Conservation (phyloP, 2,329 filamentous ascomycete species). For the Polytolypa hystricis region DNA sequence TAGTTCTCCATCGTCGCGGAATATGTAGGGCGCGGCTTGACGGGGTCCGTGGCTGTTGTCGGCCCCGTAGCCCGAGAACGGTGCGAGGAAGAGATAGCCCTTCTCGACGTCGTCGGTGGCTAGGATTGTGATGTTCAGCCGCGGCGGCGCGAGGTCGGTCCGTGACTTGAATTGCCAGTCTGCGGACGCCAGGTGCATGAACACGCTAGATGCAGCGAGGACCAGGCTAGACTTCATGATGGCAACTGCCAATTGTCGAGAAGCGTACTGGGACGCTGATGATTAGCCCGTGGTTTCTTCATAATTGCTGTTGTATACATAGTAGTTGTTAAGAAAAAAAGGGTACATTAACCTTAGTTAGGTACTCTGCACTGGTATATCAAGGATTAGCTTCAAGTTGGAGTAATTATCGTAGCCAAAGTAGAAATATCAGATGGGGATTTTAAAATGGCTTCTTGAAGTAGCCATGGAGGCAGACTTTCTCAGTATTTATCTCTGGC, state of each 20-base stretch:
- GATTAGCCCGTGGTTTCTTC: slow-evolving; percentile 16
- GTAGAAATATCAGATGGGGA: no score
- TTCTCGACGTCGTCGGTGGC: slow-evolving; percentile 8
- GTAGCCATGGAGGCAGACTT: no score
- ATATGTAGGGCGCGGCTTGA: slow-evolving; percentile 46
- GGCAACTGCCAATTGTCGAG: slow-evolving; percentile 2
- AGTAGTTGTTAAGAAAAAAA: slow-evolving; percentile 7
- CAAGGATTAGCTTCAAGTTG: no score
- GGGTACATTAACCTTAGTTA: slow-evolving; percentile 25
- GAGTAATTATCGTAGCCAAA: no score
- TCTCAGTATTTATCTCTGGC: no score
- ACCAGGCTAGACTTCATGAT: slow-evolving; percentile 16
- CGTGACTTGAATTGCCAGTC: slow-evolving; percentile 40
- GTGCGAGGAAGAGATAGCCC: slow-evolving; percentile 9
- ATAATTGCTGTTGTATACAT: slow-evolving; percentile 8
- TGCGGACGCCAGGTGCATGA: slow-evolving; percentile 17
- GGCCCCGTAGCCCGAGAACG: background rate
- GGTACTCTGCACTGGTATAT: slow-evolving; percentile 13
- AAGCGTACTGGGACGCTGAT: slow-evolving; percentile 14
- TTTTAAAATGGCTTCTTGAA: no score
- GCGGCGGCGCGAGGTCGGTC: slow-evolving; percentile 38
- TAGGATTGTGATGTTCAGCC: slow-evolving; percentile 21
- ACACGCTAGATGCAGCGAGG: slow-evolving; percentile 11
- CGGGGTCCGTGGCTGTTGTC: slow-evolving; percentile 34
- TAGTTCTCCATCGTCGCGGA: slow-evolving; percentile 43